Conservation (phyloP, 208 protist species). For the Crithidia expoeki region DNA sequence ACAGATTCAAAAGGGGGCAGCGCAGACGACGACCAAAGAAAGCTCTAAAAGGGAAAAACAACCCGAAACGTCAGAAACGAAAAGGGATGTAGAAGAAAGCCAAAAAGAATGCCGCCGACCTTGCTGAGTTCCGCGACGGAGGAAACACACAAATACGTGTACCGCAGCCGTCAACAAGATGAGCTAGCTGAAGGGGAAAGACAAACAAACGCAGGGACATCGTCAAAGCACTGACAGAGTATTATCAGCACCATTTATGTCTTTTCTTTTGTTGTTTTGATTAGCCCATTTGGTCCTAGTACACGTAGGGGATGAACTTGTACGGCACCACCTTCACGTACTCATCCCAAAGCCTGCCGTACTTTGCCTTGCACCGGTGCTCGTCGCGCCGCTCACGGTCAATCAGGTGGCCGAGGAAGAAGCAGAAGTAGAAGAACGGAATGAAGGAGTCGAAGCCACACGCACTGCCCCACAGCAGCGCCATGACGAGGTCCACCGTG, state of each 20-base stretch:
- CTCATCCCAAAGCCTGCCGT: constrained; percentile 95
- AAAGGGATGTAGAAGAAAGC: constrained; percentile 9
- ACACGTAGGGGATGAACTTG: constrained; percentile 96
- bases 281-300: constrained; percentile 43
- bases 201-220: no score
- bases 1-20: constrained; percentile 5
- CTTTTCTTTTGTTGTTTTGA: not conserved
- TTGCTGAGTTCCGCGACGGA: no score
- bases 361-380: constrained; percentile 88
- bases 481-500: constrained; percentile 93
- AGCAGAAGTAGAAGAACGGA: constrained; percentile 96
- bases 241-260: no score
- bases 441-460: constrained; percentile 91
- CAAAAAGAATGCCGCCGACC: no score
- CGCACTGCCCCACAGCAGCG: constrained; percentile 89
- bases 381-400: constrained; percentile 92
- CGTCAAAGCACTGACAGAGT: no score
- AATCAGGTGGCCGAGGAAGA: constrained; percentile 92
- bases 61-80: not conserved
- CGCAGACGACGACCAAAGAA: constrained; percentile 9
- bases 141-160: no score
- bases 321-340: constrained; percentile 94
- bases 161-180: no score
- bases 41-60: not conserved
- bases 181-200: no score